Percentiles rank a stretch among this genome's conserved stretches.
Evolutionary conservation across 169 alveolate genomes (phyloP).

Genomic region (Eimeria zaria): DNA sequence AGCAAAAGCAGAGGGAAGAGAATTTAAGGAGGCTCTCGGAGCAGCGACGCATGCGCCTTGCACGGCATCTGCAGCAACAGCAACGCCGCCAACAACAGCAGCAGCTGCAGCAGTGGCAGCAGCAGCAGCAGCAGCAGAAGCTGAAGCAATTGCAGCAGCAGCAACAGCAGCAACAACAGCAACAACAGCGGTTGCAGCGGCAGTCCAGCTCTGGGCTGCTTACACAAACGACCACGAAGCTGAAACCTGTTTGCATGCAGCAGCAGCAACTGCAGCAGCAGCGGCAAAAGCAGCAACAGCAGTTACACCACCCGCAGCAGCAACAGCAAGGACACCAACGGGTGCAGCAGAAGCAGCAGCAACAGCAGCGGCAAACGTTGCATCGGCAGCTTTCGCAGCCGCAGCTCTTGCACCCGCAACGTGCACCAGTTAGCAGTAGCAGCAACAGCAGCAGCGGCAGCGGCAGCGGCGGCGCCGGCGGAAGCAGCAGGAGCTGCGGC

Average conservation of each 20-base stretch:
- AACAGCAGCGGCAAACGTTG: constrained; percentile 8
- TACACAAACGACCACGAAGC: neutral
- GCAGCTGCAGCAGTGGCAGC: constrained; percentile 20
- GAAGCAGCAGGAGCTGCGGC: neutral
- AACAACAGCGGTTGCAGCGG: constrained; percentile 23
- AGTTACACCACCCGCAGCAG: neutral
- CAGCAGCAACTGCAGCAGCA: constrained; percentile 26
- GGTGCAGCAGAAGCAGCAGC: constrained; percentile 9
- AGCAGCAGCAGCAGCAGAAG: constrained; percentile 11
- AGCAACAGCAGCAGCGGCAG: constrained; percentile 50
- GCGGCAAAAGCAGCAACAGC: neutral
- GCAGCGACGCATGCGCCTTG: constrained; percentile 16
- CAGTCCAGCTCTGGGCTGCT: neutral
- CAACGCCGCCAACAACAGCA: constrained; percentile 52
- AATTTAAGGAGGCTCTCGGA: neutral
- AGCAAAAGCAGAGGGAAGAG: neutral
- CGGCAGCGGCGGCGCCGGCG: neutral
- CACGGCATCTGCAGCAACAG: constrained; percentile 58
- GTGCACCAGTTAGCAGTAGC: constrained; percentile 9
- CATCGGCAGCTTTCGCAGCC: constrained; percentile 27
- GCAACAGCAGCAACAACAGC: constrained; percentile 43
- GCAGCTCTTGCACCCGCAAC: constrained; percentile 31
- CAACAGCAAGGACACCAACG: neutral
- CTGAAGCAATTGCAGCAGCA: constrained; percentile 35
- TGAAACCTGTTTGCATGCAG: constrained; percentile 24